A percentile compares a stretch with the other conserved stretches of the same genome.
These are phyloP conservation scores for Dictyostelium intermedium DNA, from an alignment of 78 protist species.

Conservation along the genomic window DNA sequence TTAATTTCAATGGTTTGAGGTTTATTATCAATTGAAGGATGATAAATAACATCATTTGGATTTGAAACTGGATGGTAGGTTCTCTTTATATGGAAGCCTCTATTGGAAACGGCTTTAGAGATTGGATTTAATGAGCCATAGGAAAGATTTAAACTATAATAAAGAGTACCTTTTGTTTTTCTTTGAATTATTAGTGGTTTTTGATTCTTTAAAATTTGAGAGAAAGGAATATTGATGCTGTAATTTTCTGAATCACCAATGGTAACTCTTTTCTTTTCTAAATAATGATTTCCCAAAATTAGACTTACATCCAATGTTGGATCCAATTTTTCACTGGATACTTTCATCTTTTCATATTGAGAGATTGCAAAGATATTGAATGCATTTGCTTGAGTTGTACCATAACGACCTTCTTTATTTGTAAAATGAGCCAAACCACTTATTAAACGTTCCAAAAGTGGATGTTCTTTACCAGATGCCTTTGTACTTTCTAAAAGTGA, in stretches of 20 bases:
- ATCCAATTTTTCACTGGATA: background rate
- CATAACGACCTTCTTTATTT: background rate
- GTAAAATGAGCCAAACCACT: background rate
- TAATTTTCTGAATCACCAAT: background rate
- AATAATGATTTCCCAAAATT: background rate
- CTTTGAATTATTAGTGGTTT: slow-evolving; percentile 16
- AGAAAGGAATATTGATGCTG: slow-evolving; percentile 12
- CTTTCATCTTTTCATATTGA: background rate
- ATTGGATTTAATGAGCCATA: slow-evolving; percentile 15
- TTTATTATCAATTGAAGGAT: background rate
- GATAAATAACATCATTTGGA: background rate
- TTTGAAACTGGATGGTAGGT: slow-evolving; percentile 1
- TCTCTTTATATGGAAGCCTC: slow-evolving; percentile 26
- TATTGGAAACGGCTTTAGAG: background rate
- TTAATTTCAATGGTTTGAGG: background rate
- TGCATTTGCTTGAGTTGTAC: slow-evolving; percentile 24
- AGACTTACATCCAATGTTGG: background rate
- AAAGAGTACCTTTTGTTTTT: background rate
- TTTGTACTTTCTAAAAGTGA: background rate
- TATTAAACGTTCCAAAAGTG: background rate
- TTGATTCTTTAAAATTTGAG: slow-evolving; percentile 43
- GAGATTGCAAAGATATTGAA: background rate
- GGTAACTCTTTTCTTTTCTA: background rate
- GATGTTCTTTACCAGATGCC: background rate
- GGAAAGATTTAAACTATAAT: background rate